Conservation (phyloP, 1,139 yeast genomes). For the Diutina rugosa region DNA sequence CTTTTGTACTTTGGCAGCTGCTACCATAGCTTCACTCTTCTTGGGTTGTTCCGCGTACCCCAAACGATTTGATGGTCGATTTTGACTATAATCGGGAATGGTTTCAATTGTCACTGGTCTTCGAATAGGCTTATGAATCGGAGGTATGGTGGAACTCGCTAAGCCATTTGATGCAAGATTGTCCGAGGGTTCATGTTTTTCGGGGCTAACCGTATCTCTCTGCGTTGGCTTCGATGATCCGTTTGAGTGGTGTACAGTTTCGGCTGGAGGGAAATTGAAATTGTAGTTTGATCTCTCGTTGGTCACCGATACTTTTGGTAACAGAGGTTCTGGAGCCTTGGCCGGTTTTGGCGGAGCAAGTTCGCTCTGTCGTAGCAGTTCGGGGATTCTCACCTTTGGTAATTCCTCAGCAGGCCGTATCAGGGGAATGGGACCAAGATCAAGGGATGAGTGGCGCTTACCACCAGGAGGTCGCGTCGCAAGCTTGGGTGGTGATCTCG, state of each 20-base stretch:
- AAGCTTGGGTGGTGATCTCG: neutral
- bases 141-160: neutral
- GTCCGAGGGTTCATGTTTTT: neutral
- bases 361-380: neutral
- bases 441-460: neutral
- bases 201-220: too few relatives aligned
- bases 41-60: neutral
- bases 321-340: neutral
- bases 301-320: neutral
- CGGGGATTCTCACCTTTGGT: neutral
- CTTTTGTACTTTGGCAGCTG: neutral
- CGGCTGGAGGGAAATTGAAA: neutral
- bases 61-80: neutral
- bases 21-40: neutral
- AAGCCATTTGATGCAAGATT: too few relatives aligned
- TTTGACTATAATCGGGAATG: neutral
- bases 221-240: neutral
- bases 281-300: neutral
- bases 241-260: neutral
- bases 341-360: neutral
- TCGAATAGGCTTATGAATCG: neutral
- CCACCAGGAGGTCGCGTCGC: neutral
- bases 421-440: neutral
- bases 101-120: neutral
- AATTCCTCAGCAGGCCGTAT: neutral